A percentile compares a stretch with the other conserved stretches of the same genome.
phyloP scores from a whole-genome alignment of 306 rosid genomes.

The Myrica gale region DNA sequence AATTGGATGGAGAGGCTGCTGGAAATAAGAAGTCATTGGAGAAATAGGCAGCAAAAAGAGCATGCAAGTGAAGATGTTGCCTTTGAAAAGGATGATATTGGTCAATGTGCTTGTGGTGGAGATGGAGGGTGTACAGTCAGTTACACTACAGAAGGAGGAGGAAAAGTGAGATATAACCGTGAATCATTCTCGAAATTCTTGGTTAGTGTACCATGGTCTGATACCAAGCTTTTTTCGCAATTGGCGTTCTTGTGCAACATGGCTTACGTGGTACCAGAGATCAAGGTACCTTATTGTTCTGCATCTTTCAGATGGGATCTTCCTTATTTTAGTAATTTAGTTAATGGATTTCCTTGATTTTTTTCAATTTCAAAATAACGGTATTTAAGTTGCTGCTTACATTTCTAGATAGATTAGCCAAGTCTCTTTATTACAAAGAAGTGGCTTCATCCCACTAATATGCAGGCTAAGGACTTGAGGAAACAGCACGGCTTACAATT shows the following conservation, averaged over 20 bases:
- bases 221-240: conserved; percentile 65
- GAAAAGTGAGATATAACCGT: conserved; percentile 35
- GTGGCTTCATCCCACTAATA: conserved; percentile 11
- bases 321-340: not conserved
- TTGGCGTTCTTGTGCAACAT: conserved; percentile 77
- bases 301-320: not conserved
- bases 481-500: conserved; percentile 60
- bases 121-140: conserved; percentile 56
- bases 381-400: not conserved
- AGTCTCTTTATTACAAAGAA: not conserved
- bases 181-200: conserved; percentile 60
- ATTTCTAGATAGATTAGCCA: not conserved
- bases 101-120: conserved; percentile 50
- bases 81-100: conserved; percentile 21
- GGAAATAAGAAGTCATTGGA: conserved; percentile 82
- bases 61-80: conserved; percentile 35
- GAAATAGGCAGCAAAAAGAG: conserved; percentile 43
- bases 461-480: conserved; percentile 71
- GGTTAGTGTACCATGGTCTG: conserved; percentile 62
- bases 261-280: conserved; percentile 78
- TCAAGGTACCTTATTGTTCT: conserved; percentile 48
- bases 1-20: conserved; percentile 86
- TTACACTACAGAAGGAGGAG: conserved; percentile 49
- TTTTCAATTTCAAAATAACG: not conserved
- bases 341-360: not conserved